Evolutionary conservation across 108 stramenopile species (phyloP).

Genomic region (Nannochloropsis gaditana): DNA sequence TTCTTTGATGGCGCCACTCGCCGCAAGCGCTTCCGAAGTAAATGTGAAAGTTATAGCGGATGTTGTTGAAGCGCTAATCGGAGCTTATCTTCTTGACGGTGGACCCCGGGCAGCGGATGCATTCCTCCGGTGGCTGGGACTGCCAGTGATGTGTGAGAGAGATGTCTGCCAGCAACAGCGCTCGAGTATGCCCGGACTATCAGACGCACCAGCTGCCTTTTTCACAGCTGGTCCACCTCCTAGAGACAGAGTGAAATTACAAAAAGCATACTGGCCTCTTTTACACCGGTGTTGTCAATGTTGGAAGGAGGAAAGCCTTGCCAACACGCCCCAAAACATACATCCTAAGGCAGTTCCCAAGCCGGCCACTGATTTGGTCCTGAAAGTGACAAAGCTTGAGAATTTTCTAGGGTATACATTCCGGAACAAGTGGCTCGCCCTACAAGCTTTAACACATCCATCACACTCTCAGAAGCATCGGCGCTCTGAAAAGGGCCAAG

Average conservation of each 20-base stretch:
- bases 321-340: background rate
- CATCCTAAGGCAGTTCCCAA: background rate
- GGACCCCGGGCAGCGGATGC: background rate
- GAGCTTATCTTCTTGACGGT: conserved; percentile 17
- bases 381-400: conserved; percentile 36
- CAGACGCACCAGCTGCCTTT: background rate
- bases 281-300: background rate
- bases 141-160: background rate
- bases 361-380: background rate
- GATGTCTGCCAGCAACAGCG: background rate
- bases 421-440: conserved; percentile 41
- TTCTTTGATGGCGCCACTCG: conserved; percentile 43
- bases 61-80: conserved; percentile 46
- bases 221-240: background rate
- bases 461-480: conserved; percentile 28
- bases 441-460: conserved; percentile 51
- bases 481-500: background rate
- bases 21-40: conserved; percentile 28
- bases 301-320: background rate
- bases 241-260: background rate
- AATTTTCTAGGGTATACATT: conserved; percentile 34
- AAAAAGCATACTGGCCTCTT: background rate
- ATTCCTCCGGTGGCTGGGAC: background rate
- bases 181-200: background rate
- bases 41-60: conserved; percentile 47